Percentiles rank a stretch among this genome's conserved stretches.
Conservation (phyloP, 257 asterid species). For the Thymus mandschuricus region DNA sequence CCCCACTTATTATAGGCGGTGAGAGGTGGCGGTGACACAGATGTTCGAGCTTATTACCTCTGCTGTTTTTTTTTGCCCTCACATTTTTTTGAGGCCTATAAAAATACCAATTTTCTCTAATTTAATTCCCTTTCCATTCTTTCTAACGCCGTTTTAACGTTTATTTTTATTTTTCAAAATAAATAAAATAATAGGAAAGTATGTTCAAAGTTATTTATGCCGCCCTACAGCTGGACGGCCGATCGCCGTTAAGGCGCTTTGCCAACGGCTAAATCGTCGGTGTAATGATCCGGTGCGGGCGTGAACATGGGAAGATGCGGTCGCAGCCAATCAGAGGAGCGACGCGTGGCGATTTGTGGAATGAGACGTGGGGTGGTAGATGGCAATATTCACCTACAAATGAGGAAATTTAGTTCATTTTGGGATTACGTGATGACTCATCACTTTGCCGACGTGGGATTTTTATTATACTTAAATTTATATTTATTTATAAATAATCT, state of each 20-base stretch:
- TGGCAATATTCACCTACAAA: conserved; percentile 30
- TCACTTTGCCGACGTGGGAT: conserved; percentile 22
- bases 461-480: too few species aligned
- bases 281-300: neutral
- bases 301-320: neutral
- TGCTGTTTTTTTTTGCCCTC: conserved; percentile 23
- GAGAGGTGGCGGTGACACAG: conserved; percentile 22
- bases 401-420: conserved; percentile 9
- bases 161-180: neutral
- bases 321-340: neutral
- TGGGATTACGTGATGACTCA: conserved; percentile 18
- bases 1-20: conserved; percentile 26
- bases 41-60: conserved; percentile 22
- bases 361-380: conserved; percentile 12
- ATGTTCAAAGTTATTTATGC: conserved; percentile 2
- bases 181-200: neutral
- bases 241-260: conserved; percentile 21
- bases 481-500: too few species aligned
- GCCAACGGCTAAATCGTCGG: conserved; percentile 16
- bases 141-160: conserved; percentile 34
- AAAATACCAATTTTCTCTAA: neutral
- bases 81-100: conserved; percentile 31
- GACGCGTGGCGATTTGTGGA: neutral
- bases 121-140: neutral
- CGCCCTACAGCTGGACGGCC: conserved; percentile 35